phyloP scores from a whole-genome alignment of 176 grass and related monocot species.

The Oropetium thomaeum region DNA sequence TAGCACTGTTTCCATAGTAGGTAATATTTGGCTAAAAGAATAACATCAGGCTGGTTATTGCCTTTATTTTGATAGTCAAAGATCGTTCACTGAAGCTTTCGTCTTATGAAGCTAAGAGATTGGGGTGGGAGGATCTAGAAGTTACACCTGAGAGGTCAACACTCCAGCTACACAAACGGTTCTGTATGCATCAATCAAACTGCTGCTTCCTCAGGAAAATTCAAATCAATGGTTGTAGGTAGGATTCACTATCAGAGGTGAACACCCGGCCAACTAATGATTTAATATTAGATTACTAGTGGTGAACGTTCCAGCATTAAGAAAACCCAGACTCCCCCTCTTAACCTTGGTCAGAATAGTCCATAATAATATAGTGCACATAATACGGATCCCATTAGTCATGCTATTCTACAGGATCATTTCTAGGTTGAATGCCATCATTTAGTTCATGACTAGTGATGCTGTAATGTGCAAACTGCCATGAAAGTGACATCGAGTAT shows the following conservation, averaged over 20 bases:
- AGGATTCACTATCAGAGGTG: constrained; percentile 14
- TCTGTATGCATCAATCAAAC: background rate
- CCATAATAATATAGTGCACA: background rate
- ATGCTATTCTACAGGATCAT: constrained; percentile 12
- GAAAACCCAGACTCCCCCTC: background rate
- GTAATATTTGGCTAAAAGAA: background rate
- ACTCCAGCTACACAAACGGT: background rate
- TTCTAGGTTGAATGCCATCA: background rate
- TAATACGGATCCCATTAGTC: background rate
- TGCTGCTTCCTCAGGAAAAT: background rate
- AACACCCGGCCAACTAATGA: constrained; percentile 13
- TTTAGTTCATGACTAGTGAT: background rate
- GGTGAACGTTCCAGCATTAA: background rate
- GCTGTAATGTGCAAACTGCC: background rate
- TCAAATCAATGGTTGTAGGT: constrained; percentile 10
- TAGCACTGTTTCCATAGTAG: constrained; percentile 12
- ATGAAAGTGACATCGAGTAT: background rate
- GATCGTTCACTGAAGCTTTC: background rate
- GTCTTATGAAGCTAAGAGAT: background rate
- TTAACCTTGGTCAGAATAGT: background rate
- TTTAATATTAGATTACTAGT: background rate
- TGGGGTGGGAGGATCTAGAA: background rate
- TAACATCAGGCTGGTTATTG: background rate
- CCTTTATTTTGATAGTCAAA: background rate
- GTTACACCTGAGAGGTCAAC: constrained; percentile 6